Evolutionary conservation across 495 filamentous ascomycete genomes (phyloP), one percentile per base, ranked within the genome.

Genomic region (Penicillium robsamsonii): DNA sequence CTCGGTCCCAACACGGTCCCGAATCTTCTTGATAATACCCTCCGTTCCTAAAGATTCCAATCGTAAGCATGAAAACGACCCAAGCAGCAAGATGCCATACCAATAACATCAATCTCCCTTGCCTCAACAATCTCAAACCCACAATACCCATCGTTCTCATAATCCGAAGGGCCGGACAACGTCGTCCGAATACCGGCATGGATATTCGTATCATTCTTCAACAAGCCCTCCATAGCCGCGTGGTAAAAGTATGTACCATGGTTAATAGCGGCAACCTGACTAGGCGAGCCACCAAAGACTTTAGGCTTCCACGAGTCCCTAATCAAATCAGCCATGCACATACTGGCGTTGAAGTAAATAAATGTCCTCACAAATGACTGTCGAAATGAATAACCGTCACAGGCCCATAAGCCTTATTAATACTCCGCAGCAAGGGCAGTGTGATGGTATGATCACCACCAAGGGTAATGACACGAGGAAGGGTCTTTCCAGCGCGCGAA

Each of bases 231-330:
- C 61, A 79, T 75, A 2, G 85, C 74, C 3, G 83, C 81, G 60
- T 87, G 85, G 63, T 84, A 90, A 72, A 88, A 89, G 69, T 88
- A 89, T 3, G 91, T 94, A 5, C 91, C 91, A 71, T 96, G 91
- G 66, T 95, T 95, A 53, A 95, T 79, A 30, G 81, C 78, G 20
- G 91, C 88, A 68, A 82, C 76, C 22, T 79, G 55, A 50, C 73
- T 79, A n/a, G 84, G 84, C 3, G 84, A 77, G 17, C 84, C 84
- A 38, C 84, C 84, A 60, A 87, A 87, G 38, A 93, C 90, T 59
- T 88, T 87, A 10, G 83, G 84, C 46, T 75, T 77, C 83, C 84
- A 87, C 13, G 84, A 82, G 56, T 87, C 84, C 29, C 79, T 81
- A 46, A 17, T 24, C 6, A n/a, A n/a, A 24, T 9, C 17, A 46